Conservation (phyloP, 2,329 filamentous ascomycete genomes). For the Plenodomus biglobosus region DNA sequence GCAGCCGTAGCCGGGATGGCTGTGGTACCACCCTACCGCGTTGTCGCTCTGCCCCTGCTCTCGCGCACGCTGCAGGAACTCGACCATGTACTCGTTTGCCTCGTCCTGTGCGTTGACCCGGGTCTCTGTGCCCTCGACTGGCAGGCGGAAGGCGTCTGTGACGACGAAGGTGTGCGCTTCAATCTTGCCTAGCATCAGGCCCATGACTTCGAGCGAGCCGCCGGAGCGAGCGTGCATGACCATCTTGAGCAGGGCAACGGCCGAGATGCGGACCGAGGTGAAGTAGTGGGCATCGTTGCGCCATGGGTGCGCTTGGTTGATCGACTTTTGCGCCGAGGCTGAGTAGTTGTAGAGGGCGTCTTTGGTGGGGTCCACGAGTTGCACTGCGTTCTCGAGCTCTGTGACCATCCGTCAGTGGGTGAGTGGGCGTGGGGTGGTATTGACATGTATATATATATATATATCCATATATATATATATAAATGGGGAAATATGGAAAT, state of each 20-base stretch:
- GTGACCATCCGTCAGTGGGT: constrained; percentile 14
- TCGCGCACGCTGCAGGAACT: constrained; percentile 75
- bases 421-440: constrained; percentile 11
- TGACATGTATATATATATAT: too few relatives aligned
- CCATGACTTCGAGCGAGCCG: constrained; percentile 92
- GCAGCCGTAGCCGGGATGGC: constrained; percentile 95
- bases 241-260: constrained; percentile 96
- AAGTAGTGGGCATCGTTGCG: constrained; percentile 78
- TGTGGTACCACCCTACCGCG: constrained; percentile 97
- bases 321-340: constrained; percentile 64
- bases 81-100: constrained; percentile 94
- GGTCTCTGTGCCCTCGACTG: constrained; percentile 98
- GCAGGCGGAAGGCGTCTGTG: constrained; percentile 89
- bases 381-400: constrained; percentile 85
- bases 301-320: constrained; percentile 72
- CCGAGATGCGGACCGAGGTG: constrained; percentile 89
- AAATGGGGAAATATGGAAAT: too few relatives aligned
- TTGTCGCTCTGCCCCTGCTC: constrained; percentile 83
- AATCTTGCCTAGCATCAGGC: constrained; percentile 94
- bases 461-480: too few relatives aligned
- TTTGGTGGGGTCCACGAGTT: constrained; percentile 79
- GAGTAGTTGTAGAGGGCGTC: constrained; percentile 92
- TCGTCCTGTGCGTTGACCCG: constrained; percentile 94
- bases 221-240: constrained; percentile 98
- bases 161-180: constrained; percentile 83